Evolutionary conservation across 345 rosid genomes (phyloP).

Genomic region (Arabis hirsuta): DNA sequence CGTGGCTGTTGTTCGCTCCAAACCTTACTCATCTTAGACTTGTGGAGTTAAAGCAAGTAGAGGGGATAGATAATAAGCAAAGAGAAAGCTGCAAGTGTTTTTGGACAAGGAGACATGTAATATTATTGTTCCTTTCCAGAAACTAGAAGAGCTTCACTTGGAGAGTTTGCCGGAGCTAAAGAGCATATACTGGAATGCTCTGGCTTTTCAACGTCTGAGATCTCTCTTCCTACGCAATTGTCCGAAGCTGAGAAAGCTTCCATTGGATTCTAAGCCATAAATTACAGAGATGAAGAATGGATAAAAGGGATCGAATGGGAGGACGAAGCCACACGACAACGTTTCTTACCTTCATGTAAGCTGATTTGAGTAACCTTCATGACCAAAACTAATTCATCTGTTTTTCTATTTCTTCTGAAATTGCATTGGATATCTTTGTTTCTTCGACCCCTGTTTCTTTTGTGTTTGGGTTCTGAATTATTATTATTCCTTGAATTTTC

Average conservation of each 20-base stretch:
- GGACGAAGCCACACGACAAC: slow-evolving; percentile 17
- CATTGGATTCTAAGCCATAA: not conserved
- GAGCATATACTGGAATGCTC: not conserved
- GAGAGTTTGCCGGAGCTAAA: not conserved
- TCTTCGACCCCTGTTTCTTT: too few relatives aligned
- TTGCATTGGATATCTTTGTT: too few relatives aligned
- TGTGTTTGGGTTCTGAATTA: too few relatives aligned
- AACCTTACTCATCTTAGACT: slow-evolving; percentile 24
- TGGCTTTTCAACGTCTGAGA: slow-evolving; percentile 4
- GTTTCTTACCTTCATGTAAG: slow-evolving; percentile 24
- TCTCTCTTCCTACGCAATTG: not conserved
- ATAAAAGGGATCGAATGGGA: slow-evolving; percentile 34
- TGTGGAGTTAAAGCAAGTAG: not conserved
- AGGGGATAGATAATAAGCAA: slow-evolving; percentile 31
- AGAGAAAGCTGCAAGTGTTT: not conserved
- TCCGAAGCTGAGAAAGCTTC: not conserved
- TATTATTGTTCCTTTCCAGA: slow-evolving; percentile 5
- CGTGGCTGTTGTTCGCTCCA: slow-evolving; percentile 36
- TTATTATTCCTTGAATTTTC: too few relatives aligned
- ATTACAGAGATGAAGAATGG: slow-evolving; percentile 13
- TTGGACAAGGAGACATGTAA: not conserved
- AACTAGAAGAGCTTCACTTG: not conserved
- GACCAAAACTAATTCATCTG: too few relatives aligned
- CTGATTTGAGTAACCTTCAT: too few relatives aligned
- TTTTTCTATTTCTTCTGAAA: too few relatives aligned